Evolutionary conservation across 768 basidiomycete genomes (phyloP), one percentile per base, ranked within the genome.

Genomic region (Xanthoconium purpureum): DNA sequence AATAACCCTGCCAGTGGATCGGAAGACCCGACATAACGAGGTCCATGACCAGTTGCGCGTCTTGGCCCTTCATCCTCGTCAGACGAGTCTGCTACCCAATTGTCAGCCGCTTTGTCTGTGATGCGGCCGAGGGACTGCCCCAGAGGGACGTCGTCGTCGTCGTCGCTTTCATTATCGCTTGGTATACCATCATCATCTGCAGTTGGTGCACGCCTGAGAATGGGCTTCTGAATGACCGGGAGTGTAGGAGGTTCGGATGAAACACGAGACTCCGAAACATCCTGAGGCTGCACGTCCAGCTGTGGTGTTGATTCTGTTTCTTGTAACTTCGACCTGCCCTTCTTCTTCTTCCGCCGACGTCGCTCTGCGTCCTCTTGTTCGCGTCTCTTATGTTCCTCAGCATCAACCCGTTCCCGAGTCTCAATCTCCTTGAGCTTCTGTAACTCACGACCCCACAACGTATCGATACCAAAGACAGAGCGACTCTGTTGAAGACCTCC

Each of bases 391-490:
- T 74, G 77, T 35, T 77, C 80, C 56, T 83, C 82, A n/a, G 78
- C 80, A 54, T 84, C 85, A 12, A 64, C 67, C 53, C 75, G 79
- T 67, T 94, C 93, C 50, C 64, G 69, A 13, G 83, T 85, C 69
- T 96, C 87, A 0, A 94, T 89, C 57, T 84, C 78, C 59, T 82
- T 82, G 50, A 96, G 75, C 69, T 91, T 96, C 17, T 73, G 82
- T 78, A 94, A 81, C 71, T 97, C 94, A 39, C 84, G 80, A 66
- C 95, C 89, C 94, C 94, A 96, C 11, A 96, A 65, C n/a, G 88
- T 89, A 70, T 97, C 94, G 1, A 91, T 88, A 3, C 94, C 94
- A 65, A 96, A 97, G 11, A 95, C 91, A n/a, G 93, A 94, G 55
- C 81, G 83, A 38, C 80, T 81, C 40, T 74, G 78, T 0, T 77